Evolutionary conservation across 768 basidiomycete genomes (phyloP).

Genomic region (Amyloporia xantha): DNA sequence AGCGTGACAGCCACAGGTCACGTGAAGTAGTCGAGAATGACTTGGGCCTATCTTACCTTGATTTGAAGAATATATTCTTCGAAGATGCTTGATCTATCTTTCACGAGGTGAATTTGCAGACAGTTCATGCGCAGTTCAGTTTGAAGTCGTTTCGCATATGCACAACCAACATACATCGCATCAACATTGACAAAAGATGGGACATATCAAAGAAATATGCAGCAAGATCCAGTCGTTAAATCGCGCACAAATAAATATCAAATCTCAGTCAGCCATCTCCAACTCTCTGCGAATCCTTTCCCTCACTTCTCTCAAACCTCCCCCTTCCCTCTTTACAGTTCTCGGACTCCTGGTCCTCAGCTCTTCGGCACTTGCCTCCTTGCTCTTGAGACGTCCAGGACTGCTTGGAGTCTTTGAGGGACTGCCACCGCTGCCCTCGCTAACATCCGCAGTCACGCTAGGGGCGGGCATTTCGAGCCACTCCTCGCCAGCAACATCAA

Average conservation of each 20-base stretch:
- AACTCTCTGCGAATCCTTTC: constrained; percentile 78
- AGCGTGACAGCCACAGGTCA: too few relatives aligned
- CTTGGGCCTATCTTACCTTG: too few relatives aligned
- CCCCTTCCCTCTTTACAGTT: constrained; percentile 60
- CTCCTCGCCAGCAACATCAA: constrained; percentile 52
- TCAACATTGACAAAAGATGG: neutral
- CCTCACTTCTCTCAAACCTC: constrained; percentile 71
- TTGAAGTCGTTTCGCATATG: too few relatives aligned
- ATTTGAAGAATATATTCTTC: too few relatives aligned
- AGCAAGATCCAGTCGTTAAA: neutral
- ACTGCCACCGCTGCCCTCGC: constrained; percentile 27
- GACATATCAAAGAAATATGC: neutral
- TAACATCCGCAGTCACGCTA: constrained; percentile 17
- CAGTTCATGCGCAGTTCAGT: too few relatives aligned
- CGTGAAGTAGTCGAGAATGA: too few relatives aligned
- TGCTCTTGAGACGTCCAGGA: constrained; percentile 30
- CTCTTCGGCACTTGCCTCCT: constrained; percentile 54
- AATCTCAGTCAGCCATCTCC: constrained; percentile 49
- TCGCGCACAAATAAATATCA: constrained; percentile 3
- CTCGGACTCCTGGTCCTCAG: constrained; percentile 65
- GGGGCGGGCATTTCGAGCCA: constrained; percentile 57
- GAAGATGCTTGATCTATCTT: too few relatives aligned
- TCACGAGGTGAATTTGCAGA: too few relatives aligned
- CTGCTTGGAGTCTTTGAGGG: constrained; percentile 34
- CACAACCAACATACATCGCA: neutral